Base-by-base conservation (phyloP, 495 filamentous ascomycete species). In the Penicillium bovifimosum region DNA sequence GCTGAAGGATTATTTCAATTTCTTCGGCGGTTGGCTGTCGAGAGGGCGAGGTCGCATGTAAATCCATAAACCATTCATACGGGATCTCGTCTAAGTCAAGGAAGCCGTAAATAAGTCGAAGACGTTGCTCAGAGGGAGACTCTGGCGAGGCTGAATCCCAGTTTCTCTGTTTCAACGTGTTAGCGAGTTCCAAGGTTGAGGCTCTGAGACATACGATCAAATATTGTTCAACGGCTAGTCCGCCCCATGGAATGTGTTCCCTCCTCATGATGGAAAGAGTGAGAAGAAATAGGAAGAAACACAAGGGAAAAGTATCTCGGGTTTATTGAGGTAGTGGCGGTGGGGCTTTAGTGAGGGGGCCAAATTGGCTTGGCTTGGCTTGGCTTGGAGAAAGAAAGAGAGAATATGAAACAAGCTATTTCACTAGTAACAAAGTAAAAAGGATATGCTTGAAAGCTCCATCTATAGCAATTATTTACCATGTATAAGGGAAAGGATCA, bases 111-210 rank as follows among this genome's bases (percentile, higher is more conserved):
- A 42, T 29, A 28, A 42, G 26, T 42, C 40, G 24, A 28, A 28
- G 24, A 28, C 40, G 40, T 29, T 42, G 40, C 26, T 42, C 24
- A 42, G 24, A 28, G 6, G 40, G 40, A 42, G 24, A 28, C 26
- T 42, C 40, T 28, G 40, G 24, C 40, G 40, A 42, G 40, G 26
- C 24, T 28, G 24, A 42, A 42, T 42, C 26, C 40, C 40, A 42
- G 26, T 42, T 42, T 28, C 26, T 42, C 40, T 42, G 26, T 43
- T 29, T 17, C 7, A 18, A 29, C 13, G 41, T 43, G 41, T 43
- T 43, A 43, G 27, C 41, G 40, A 42, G 41, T 43, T 43, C 41
- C n/a, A 43, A 43, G 41, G 41, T 17, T 43, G 24, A 42, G 24
- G 26, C 26, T 29, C 27, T 11, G 7, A 31, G 41, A 31, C 27